Percentiles rank a stretch among this genome's conserved stretches.
Evolutionary conservation across 768 basidiomycete genomes (phyloP).

Genomic region (Fomitopsis serialis): DNA sequence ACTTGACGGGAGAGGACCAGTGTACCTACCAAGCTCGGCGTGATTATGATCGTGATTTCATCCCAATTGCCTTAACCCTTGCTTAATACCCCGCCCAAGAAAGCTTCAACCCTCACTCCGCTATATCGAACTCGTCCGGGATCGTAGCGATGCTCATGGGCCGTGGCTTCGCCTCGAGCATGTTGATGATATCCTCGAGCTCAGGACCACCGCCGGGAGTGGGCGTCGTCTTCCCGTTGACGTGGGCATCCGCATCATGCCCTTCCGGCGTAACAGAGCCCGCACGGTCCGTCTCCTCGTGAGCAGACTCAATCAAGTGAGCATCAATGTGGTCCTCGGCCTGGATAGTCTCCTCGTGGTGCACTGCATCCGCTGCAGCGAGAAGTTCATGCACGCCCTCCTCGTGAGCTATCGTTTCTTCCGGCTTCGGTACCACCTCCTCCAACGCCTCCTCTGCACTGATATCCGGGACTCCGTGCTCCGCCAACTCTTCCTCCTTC

Average conservation of each 20-base stretch:
- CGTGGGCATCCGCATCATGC: conserved; percentile 14
- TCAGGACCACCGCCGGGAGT: conserved; percentile 28
- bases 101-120: conserved; percentile 2
- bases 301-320: conserved; percentile 2
- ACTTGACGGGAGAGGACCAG: neutral
- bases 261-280: conserved; percentile 7
- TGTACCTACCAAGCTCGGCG: neutral
- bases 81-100: too few relatives aligned
- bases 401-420: conserved; percentile 8
- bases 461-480: conserved; percentile 4
- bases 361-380: conserved; percentile 5
- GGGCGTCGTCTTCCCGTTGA: conserved; percentile 12
- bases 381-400: conserved; percentile 11
- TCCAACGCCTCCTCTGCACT: conserved; percentile 9
- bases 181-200: conserved; percentile 60
- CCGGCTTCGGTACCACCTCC: neutral
- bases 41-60: neutral
- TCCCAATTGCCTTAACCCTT: too few relatives aligned
- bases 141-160: conserved; percentile 12
- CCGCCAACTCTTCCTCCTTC: conserved; percentile 19
- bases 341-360: conserved; percentile 3
- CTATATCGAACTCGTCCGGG: conserved; percentile 16
- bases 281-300: neutral
- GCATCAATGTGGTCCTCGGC: neutral
- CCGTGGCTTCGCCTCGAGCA: conserved; percentile 43